Base-by-base conservation (phyloP, 2,329 filamentous ascomycete genomes). In the Cordyceps fumosorosea region DNA sequence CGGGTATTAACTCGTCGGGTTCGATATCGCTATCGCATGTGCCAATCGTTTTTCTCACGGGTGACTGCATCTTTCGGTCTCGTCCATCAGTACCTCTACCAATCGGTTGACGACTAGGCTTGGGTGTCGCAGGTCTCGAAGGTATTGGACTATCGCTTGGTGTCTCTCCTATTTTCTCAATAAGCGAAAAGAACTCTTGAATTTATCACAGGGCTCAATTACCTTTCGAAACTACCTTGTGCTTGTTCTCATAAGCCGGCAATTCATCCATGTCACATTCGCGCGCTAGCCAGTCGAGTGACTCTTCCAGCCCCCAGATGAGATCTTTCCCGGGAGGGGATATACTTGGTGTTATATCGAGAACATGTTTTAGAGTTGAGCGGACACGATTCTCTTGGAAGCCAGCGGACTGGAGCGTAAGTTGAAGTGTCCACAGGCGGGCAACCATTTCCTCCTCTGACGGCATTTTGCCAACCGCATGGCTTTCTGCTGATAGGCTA, bases 221-320 rank as follows among this genome's bases (percentile, higher is more conserved):
- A 74, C 76, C 76, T 71, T 78, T 83, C 2, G 68, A 52, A 1
- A 68, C 64, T 5, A 72, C 68, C 37, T 75, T 79, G 16, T 69
- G 67, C 65, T 68, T 74, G 37, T 64, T 67, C 45, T 89, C 86
- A 72, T 95, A 96, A 53, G 85, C 81, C 6, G 89, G 89, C 42
- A 93, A 79, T 67, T 93, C 88, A 1, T 86, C 83, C 65, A 81
- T 77, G 16, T 81, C 77, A 68, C 88, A 90, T 71, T 95, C 85
- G 66, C 90, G 79, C n/a, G 91, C 90, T 60, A 98, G 81, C 91
- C 92, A 96, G 68, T 97, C 91, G 22, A 99, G 74, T 29, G 90
- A 87, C 74, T 96, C 93, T 64, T 96, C 89, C 42, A 98, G 77
- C 11, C 93, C 92, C 90, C 91, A 96, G 16, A 92, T 83, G 50